These are phyloP conservation scores for Gossypium raimondii DNA, from an alignment of 345 rosid genomes.

Conservation along the genomic window DNA sequence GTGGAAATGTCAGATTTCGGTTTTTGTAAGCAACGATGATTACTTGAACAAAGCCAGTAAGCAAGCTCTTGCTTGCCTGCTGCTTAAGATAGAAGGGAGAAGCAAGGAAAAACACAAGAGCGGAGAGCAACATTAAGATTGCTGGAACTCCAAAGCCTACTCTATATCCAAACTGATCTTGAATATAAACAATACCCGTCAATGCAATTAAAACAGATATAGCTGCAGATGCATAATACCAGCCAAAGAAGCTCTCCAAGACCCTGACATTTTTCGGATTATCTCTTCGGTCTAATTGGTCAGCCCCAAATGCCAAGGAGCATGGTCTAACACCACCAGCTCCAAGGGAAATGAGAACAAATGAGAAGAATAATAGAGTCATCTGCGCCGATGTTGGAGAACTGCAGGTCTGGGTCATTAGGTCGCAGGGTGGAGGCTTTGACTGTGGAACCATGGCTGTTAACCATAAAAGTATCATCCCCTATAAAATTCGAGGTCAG, in stretches of 20 bases:
- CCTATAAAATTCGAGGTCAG: conserved; percentile 32
- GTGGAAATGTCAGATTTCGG: conserved; percentile 45
- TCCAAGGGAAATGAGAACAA: conserved; percentile 55
- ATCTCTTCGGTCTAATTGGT: conserved; percentile 48
- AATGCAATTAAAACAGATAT: conserved; percentile 47
- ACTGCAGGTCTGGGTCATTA: conserved; percentile 30
- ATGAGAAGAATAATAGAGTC: conserved; percentile 39
- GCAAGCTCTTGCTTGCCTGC: conserved; percentile 37
- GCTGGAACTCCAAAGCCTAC: conserved; percentile 61
- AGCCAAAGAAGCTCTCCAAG: conserved; percentile 60
- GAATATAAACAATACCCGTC: conserved; percentile 53
- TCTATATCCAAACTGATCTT: conserved; percentile 58
- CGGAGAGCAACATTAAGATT: conserved; percentile 35
- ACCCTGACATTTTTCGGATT: conserved; percentile 49
- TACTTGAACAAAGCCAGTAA: conserved; percentile 50
- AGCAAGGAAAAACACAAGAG: not conserved
- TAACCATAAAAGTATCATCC: conserved; percentile 65
- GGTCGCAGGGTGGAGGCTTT: conserved; percentile 52
- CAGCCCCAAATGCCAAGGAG: conserved; percentile 73
- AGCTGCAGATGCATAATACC: conserved; percentile 59
- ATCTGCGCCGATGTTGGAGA: conserved; percentile 49
- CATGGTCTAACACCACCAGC: conserved; percentile 78
- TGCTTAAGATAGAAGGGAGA: conserved; percentile 43
- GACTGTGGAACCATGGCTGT: conserved; percentile 59
- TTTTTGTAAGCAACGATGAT: conserved; percentile 43